These are phyloP conservation scores for Tolypocladium album DNA, from an alignment of 2,329 filamentous ascomycete genomes.

Conservation along the genomic window DNA sequence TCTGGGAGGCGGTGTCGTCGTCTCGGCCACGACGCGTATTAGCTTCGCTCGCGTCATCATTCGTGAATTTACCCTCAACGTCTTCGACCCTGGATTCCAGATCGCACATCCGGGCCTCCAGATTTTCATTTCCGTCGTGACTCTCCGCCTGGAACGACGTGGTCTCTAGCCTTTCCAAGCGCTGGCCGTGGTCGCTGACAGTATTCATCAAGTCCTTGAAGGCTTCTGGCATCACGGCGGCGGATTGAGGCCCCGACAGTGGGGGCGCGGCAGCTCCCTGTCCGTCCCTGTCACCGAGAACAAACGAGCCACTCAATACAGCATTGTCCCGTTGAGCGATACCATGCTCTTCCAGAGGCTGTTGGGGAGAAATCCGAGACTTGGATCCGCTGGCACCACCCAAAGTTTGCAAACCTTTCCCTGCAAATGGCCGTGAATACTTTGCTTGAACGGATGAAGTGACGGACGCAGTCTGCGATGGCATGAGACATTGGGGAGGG, in stretches of 20 bases:
- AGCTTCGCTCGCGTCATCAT: constrained; percentile 33
- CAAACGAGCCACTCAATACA: constrained; percentile 13
- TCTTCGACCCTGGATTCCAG: constrained; percentile 55
- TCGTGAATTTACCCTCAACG: constrained; percentile 38
- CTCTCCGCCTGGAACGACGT: constrained; percentile 64
- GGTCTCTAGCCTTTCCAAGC: constrained; percentile 59
- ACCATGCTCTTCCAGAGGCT: constrained; percentile 10
- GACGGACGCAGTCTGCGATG: constrained; percentile 42
- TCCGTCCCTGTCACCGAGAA: constrained; percentile 9
- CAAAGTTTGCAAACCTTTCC: constrained; percentile 44
- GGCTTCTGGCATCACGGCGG: constrained; percentile 19
- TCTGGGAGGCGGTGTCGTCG: constrained; percentile 33
- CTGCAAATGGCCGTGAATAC: constrained; percentile 44
- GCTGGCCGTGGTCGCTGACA: constrained; percentile 50
- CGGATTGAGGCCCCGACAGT: constrained; percentile 14
- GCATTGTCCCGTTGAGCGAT: constrained; percentile 5
- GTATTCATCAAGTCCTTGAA: constrained; percentile 37
- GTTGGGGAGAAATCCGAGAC: constrained; percentile 18
- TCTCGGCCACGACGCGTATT: constrained; percentile 23
- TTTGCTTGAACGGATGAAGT: constrained; percentile 37
- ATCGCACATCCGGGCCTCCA: constrained; percentile 58
- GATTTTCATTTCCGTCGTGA: constrained; percentile 53
- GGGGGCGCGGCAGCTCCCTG: constrained; percentile 4
- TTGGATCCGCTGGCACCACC: constrained; percentile 21
- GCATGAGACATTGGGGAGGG: constrained; percentile 38